Conservation (phyloP, 345 rosid species). For the Passiflora organensis region DNA sequence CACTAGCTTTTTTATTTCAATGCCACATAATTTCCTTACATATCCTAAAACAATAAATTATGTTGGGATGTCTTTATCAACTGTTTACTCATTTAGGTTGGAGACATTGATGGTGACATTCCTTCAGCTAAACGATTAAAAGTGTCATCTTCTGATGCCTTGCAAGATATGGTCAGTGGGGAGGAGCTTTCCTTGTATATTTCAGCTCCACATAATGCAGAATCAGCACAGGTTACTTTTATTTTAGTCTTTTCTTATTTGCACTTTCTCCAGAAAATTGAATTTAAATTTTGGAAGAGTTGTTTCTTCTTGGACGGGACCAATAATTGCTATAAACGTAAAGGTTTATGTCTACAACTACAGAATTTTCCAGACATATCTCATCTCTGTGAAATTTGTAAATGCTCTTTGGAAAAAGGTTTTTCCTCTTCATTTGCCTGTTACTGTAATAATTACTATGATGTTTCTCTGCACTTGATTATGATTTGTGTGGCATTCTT, state of each 20-base stretch:
- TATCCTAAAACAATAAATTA: too few species aligned
- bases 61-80: background rate
- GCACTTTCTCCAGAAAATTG: constrained; percentile 3
- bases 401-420: too few species aligned
- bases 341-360: background rate
- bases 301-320: background rate
- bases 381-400: too few species aligned
- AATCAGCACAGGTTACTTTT: constrained; percentile 74
- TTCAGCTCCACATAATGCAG: constrained; percentile 65
- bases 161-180: constrained; percentile 79
- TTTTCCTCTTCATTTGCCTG: too few species aligned
- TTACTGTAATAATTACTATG: too few species aligned
- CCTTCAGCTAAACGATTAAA: constrained; percentile 75
- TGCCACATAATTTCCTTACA: too few species aligned
- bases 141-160: constrained; percentile 70
- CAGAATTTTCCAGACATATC: background rate
- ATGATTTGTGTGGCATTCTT: too few species aligned
- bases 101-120: constrained; percentile 82
- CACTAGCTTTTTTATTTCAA: too few species aligned
- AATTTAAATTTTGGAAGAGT: background rate
- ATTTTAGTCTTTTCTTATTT: background rate
- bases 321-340: background rate
- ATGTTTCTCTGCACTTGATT: too few species aligned
- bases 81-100: constrained; percentile 46
- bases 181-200: constrained; percentile 93